Base-by-base conservation (phyloP, 768 basidiomycete species). In the Phlebiopsis gigantea region DNA sequence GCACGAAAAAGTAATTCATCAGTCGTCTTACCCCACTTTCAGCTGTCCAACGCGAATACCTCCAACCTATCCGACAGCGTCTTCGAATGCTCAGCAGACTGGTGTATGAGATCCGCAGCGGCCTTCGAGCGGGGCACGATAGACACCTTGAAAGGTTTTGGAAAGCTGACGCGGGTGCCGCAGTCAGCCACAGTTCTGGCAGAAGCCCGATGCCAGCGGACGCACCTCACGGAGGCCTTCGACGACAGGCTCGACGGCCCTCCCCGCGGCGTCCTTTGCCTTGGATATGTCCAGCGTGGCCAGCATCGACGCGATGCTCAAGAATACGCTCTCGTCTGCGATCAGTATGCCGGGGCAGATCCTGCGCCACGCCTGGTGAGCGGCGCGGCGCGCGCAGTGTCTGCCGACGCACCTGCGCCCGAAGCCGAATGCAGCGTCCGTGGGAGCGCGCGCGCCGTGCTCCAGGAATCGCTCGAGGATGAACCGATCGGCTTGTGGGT, bases 261-360 rank as follows among this genome's bases (percentile, higher is more conserved):
- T 46, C 12, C 51, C 57, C 17, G 19, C 31, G 22, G 9, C 29
- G 57, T 64, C 53, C 15, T 21, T 31, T 5, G 62, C 58, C 3
- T 71, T 69, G 7, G n/a, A 66, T 39, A 74, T 72, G 52, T 74
- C 62, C 28, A 62, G 57, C 21, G 51, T 49, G 2, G 41, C 25
- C 9, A 62, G 46, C 12, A 62, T 60, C 15, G 44, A 51, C 5
- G 61, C 61, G 21, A 57, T 45, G n/a, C 43, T 51, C 19, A 65
- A 43, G 57, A 65, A 66, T 8, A 64, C 31, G 4, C 55, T 42
- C 17, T 30, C 51, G 21, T 66, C 62, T n/a, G 58, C 65, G 30
- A 66, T 44, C 22, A 57, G 48, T 19, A 58, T 45, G 14, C 66
- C 66, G n/a, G 66, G 66, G 39, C 66, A 65, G 24, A 62, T 57